Evolutionary conservation across 2,329 filamentous ascomycete species (phyloP).

Genomic region (Teratosphaeria epicoccoides): DNA sequence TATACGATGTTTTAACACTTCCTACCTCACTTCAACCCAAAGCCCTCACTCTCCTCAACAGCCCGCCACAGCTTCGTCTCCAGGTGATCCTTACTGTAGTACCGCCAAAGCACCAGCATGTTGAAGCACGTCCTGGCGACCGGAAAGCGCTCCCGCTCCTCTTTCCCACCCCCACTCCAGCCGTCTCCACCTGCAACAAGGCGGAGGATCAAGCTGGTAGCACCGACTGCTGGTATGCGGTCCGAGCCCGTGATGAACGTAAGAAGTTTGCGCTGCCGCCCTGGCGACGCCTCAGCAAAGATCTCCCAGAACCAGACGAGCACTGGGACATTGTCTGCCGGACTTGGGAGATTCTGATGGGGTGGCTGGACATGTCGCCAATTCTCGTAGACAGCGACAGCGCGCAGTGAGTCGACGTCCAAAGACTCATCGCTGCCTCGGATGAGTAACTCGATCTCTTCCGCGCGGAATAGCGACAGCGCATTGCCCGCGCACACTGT

Average conservation of each 20-base stretch:
- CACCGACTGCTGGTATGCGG: constrained; percentile 78
- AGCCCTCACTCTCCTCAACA: constrained; percentile 82
- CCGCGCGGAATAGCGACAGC: constrained; percentile 72
- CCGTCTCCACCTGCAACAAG: constrained; percentile 57
- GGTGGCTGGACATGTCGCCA: constrained; percentile 46
- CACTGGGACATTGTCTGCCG: constrained; percentile 52
- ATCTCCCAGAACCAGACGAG: constrained; percentile 83
- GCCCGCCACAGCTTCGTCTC: constrained; percentile 70
- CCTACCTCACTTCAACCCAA: constrained; percentile 64
- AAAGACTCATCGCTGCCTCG: constrained; percentile 75
- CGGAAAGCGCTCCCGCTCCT: constrained; percentile 65
- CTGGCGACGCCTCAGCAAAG: constrained; percentile 54
- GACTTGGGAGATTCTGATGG: constrained; percentile 21
- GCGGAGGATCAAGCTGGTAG: constrained; percentile 66
- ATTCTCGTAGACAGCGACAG: constrained; percentile 71
- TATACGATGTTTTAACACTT: not conserved
- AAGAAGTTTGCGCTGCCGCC: constrained; percentile 66
- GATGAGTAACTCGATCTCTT: constrained; percentile 83
- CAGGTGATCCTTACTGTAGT: constrained; percentile 54
- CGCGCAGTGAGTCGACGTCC: constrained; percentile 64
- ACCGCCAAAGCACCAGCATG: constrained; percentile 65
- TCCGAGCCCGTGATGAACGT: constrained; percentile 86
- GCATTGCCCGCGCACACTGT: constrained; percentile 85
- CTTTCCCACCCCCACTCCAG: constrained; percentile 25
- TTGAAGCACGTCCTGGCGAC: constrained; percentile 90